phyloP scores from a whole-genome alignment of 2,329 filamentous ascomycete genomes.

The Trichophyton benhamiae region DNA sequence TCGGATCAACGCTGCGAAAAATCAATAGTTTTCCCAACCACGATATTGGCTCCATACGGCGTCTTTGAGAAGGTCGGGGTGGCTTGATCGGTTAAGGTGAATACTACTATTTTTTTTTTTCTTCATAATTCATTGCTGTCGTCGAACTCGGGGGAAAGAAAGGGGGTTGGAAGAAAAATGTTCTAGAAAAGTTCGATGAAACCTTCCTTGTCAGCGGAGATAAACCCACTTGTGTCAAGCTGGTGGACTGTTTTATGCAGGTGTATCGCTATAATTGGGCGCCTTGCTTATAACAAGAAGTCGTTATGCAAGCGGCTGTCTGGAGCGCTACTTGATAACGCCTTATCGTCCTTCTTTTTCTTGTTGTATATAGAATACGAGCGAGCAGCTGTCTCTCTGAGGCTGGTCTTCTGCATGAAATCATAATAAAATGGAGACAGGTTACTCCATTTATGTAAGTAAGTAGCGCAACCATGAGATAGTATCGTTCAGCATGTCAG shows the following conservation, averaged over 20 bases:
- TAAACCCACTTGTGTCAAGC: neutral
- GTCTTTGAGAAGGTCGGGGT: neutral
- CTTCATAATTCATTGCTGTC: no score
- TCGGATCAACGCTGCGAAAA: neutral
- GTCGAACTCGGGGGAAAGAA: no score
- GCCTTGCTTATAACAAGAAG: neutral
- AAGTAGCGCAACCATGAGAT: neutral
- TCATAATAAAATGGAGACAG: neutral
- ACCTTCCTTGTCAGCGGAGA: slow-evolving; percentile 2
- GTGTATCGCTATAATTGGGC: neutral
- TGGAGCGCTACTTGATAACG: neutral
- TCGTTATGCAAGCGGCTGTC: neutral
- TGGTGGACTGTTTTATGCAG: neutral
- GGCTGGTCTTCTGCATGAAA: neutral
- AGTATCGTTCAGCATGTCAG: no score
- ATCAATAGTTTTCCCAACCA: neutral
- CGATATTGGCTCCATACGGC: neutral
- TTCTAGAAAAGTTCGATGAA: neutral
- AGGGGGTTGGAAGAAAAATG: neutral
- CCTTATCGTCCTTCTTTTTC: no score
- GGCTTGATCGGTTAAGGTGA: neutral
- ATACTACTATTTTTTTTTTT: neutral
- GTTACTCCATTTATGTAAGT: neutral
- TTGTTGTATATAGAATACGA: no score
- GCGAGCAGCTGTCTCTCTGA: no score